Evolutionary conservation across 176 grass and related monocot genomes (phyloP).

Genomic region (Leersia perrieri): DNA sequence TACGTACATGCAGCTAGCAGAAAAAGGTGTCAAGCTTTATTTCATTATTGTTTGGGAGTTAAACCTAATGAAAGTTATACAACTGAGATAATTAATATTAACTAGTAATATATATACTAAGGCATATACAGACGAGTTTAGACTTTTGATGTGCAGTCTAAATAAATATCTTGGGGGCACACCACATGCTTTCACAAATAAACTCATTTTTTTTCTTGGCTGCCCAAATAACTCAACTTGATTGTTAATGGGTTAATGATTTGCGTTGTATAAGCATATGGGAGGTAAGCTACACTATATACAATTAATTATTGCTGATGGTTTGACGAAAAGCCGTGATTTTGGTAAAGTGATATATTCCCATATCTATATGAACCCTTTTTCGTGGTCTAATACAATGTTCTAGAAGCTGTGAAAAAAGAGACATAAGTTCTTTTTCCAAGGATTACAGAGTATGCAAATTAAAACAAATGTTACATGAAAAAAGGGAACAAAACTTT

Average conservation of each 20-base stretch:
- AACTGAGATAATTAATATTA: not conserved
- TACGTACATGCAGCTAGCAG: not conserved
- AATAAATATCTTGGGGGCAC: not conserved
- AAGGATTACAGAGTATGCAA: not conserved
- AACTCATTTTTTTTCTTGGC: too few species aligned
- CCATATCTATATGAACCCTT: not conserved
- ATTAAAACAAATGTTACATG: not conserved
- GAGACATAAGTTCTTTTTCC: not conserved
- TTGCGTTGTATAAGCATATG: conserved; percentile 21
- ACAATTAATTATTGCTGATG: not conserved
- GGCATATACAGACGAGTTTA: not conserved
- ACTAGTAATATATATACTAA: not conserved
- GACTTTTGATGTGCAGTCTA: conserved; percentile 8
- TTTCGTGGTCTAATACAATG: not conserved
- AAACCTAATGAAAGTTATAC: conserved; percentile 17
- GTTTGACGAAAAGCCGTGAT: not conserved
- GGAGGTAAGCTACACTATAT: not conserved
- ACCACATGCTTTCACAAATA: not conserved
- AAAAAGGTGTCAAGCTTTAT: conserved; percentile 27
- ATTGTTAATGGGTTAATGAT: conserved; percentile 25
- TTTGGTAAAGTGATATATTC: conserved; percentile 22
- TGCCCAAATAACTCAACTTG: not conserved
- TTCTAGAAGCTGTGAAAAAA: not conserved
- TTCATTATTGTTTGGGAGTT: not conserved
- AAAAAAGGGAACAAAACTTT: not conserved